These are phyloP conservation scores for Gnomoniopsis sp. DNA, from an alignment of 2,329 filamentous ascomycete genomes.

Conservation along the genomic window DNA sequence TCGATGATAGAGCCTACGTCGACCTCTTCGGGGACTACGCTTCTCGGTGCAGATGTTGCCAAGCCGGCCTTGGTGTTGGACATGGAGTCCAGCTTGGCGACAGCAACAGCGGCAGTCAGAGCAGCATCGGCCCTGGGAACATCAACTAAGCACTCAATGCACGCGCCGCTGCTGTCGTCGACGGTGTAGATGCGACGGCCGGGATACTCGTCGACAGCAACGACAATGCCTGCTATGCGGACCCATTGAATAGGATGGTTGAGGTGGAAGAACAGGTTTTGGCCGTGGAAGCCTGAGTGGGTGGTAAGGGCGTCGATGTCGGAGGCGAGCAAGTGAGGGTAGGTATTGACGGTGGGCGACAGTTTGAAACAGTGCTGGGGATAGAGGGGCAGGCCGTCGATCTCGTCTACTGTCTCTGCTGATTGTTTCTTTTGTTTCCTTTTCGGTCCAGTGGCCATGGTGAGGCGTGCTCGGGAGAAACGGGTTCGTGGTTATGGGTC, in stretches of 20 bases:
- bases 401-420: background rate
- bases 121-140: constrained; percentile 21
- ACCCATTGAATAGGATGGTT: constrained; percentile 79
- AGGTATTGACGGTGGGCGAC: constrained; percentile 57
- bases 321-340: constrained; percentile 52
- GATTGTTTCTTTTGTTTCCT: background rate
- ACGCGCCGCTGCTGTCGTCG: constrained; percentile 63
- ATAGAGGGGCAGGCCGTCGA: constrained; percentile 39
- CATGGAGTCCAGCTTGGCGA: background rate
- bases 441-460: background rate
- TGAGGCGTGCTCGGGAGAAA: background rate
- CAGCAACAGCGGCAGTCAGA: background rate
- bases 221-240: constrained; percentile 66
- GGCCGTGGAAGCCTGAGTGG: constrained; percentile 49
- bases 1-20: constrained; percentile 55
- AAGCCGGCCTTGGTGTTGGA: background rate
- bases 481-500: background rate
- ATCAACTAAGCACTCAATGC: constrained; percentile 45
- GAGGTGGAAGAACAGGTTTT: constrained; percentile 61
- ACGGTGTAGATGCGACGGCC: constrained; percentile 51
- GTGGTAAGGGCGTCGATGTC: constrained; percentile 48
- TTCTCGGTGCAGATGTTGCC: background rate
- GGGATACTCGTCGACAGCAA: constrained; percentile 54
- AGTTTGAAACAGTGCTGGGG: constrained; percentile 62
- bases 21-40: constrained; percentile 28